Evolutionary conservation across 495 filamentous ascomycete genomes (phyloP), one percentile per base, ranked within the genome.

Genomic region (Sabuloglossum arenarium): DNA sequence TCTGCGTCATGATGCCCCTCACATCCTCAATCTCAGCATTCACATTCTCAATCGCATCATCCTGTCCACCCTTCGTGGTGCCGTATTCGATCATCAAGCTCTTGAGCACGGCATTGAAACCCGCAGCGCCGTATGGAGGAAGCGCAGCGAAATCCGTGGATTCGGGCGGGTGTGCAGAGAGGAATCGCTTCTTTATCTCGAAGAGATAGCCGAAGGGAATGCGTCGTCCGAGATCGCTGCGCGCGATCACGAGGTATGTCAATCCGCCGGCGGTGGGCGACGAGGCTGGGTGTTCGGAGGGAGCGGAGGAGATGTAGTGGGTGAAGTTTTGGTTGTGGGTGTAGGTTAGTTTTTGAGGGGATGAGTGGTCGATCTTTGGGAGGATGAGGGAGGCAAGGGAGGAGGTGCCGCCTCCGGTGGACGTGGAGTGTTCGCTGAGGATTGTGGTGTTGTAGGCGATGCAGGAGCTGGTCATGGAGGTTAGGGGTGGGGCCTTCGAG

Each of bases 1-100:
- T 99, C 72, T 93, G 80, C 55, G 89, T 95, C 91, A 99, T 99
- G 65, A 99, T 94, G 30, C 88, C 88, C 47, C 84, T 73, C 43
- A 94, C 91, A 59, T 84, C 86, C 56, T 94, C 88, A 61, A 99
- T 96, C 71, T 97, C 93, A 28, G 75, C 72, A 65, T 85, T 82
- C 30, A 82, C 89, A 55, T 84, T 88, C 37, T 75, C 71, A 21
- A 98, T 79, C 55, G 91, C 88, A 70, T 97, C 93, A 43, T 88
- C 73, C 61, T 84, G 77, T 28, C 81, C 81, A 28, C 66, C 71
- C 59, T 79, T 73, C 45, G 86, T 85, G 21, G 81, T 87, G 57
- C 88, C 90, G 68, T 83, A 93, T 60, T 86, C 82, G 25, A 85
- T 73, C 75, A 98, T 90, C 58, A 96, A 69, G 19, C 66, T 66